These are phyloP conservation scores for Linnemannia zychae DNA, from an alignment of 192 early-diverging fungal species.

Conservation along the genomic window DNA sequence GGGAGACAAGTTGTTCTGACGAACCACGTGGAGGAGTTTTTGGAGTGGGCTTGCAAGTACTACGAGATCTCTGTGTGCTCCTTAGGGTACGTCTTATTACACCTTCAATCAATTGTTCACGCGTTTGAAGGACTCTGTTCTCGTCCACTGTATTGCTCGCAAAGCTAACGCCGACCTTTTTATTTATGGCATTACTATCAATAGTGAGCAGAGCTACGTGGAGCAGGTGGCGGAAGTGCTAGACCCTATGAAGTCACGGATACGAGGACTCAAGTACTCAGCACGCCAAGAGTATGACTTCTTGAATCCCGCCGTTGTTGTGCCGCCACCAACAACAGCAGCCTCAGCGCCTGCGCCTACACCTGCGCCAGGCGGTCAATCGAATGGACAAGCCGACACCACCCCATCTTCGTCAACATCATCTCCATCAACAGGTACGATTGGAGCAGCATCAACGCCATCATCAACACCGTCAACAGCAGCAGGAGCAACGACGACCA, in stretches of 20 bases:
- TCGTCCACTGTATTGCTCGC: neutral
- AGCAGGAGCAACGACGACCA: neutral
- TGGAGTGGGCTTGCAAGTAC: constrained; percentile 75
- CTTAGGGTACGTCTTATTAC: constrained; percentile 60
- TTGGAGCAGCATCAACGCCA: neutral
- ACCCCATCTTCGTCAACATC: neutral
- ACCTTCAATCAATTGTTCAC: neutral
- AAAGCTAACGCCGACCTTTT: constrained; percentile 8
- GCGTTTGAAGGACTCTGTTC: neutral
- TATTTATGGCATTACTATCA: neutral
- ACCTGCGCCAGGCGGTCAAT: neutral
- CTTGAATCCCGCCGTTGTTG: constrained; percentile 51
- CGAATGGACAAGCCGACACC: neutral
- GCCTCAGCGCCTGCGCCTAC: neutral
- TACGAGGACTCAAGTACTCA: constrained; percentile 74
- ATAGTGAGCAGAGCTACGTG: constrained; percentile 81
- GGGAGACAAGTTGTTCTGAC: constrained; percentile 74
- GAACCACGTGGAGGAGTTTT: constrained; percentile 77
- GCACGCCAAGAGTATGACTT: constrained; percentile 79
- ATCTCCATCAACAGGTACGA: neutral
- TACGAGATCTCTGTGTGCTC: constrained; percentile 86
- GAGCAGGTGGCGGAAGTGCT: constrained; percentile 75
- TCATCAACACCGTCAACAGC: neutral
- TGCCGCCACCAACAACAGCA: neutral
- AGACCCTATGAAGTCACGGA: constrained; percentile 68